phyloP scores from a whole-genome alignment of 129 eudicot species.

The Tagetes patula region DNA sequence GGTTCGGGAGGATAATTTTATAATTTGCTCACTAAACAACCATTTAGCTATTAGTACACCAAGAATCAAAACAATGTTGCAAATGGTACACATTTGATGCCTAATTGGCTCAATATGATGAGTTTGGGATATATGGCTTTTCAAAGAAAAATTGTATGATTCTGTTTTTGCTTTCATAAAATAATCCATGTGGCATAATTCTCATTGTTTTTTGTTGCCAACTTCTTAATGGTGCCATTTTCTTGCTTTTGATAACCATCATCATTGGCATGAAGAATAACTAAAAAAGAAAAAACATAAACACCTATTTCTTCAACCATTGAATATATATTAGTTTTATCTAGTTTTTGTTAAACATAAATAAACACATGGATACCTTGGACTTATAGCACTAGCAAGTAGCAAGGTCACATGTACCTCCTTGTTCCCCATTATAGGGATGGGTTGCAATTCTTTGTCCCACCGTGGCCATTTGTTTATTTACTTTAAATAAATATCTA shows the following conservation, averaged over 20 bases:
- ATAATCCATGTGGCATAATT: slow-evolving; percentile 1
- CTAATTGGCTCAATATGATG: slow-evolving; percentile 12
- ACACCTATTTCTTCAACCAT: slow-evolving; percentile 31
- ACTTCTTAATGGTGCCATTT: slow-evolving; percentile 28
- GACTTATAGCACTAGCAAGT: slow-evolving; percentile 34
- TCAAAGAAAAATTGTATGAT: slow-evolving; percentile 22
- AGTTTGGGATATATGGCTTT: slow-evolving; percentile 5
- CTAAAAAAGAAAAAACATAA: background rate
- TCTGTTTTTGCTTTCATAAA: slow-evolving; percentile 7
- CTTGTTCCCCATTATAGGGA: slow-evolving; percentile 32
- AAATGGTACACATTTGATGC: slow-evolving; percentile 4
- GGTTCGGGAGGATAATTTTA: background rate
- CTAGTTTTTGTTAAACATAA: background rate
- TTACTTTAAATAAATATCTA: background rate
- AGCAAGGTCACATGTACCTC: slow-evolving; percentile 26
- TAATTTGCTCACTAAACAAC: slow-evolving; percentile 3
- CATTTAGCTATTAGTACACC: background rate
- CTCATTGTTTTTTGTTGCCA: slow-evolving; percentile 26
- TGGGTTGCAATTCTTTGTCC: slow-evolving; percentile 28
- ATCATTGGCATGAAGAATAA: slow-evolving; percentile 33
- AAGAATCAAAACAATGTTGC: background rate
- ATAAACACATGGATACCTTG: slow-evolving; percentile 42
- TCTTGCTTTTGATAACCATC: slow-evolving; percentile 31
- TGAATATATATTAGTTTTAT: slow-evolving; percentile 10
- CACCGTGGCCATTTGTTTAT: background rate